Percentiles rank a stretch among this genome's conserved stretches.
Evolutionary conservation across 2,329 filamentous ascomycete species (phyloP).

Genomic region (Ophiostoma novo-ulmi): DNA sequence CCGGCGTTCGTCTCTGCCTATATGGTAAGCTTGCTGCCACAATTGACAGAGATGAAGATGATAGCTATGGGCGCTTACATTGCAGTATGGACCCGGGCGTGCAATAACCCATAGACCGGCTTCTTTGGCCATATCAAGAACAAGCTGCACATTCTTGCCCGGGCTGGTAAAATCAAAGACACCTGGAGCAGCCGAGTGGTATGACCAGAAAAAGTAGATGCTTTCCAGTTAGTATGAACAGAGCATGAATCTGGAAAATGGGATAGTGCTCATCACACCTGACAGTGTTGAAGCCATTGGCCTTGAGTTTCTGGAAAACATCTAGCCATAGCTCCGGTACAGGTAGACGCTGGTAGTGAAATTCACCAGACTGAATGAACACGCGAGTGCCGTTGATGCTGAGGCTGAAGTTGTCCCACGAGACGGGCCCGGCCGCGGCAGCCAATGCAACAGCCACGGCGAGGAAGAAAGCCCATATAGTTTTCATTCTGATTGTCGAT

Average conservation of each 20-base stretch:
- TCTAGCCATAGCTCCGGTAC: conserved; percentile 48
- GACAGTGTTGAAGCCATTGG: conserved; percentile 71
- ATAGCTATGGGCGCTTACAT: conserved; percentile 28
- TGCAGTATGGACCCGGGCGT: conserved; percentile 45
- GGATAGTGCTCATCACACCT: conserved; percentile 22
- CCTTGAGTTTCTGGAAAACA: conserved; percentile 72
- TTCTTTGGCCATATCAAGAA: conserved; percentile 68
- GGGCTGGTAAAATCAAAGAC: conserved; percentile 58
- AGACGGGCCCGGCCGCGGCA: conserved; percentile 42
- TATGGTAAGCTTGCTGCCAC: background rate
- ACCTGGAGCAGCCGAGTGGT: conserved; percentile 62
- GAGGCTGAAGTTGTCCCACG: conserved; percentile 50
- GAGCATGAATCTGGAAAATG: conserved; percentile 57
- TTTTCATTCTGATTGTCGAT: background rate
- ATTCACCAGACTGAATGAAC: conserved; percentile 47
- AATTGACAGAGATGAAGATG: background rate
- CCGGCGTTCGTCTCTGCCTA: conserved; percentile 63
- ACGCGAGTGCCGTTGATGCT: conserved; percentile 45
- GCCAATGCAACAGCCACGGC: conserved; percentile 19
- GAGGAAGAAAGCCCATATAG: background rate
- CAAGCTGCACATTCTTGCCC: conserved; percentile 58
- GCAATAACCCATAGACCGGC: conserved; percentile 75
- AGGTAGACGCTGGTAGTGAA: conserved; percentile 50
- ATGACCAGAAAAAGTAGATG: conserved; percentile 49
- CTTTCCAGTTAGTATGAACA: conserved; percentile 43